Evolutionary conservation across 208 protist species (phyloP), one percentile per base, ranked within the genome.

Genomic region (Trypanosoma vivax): DNA sequence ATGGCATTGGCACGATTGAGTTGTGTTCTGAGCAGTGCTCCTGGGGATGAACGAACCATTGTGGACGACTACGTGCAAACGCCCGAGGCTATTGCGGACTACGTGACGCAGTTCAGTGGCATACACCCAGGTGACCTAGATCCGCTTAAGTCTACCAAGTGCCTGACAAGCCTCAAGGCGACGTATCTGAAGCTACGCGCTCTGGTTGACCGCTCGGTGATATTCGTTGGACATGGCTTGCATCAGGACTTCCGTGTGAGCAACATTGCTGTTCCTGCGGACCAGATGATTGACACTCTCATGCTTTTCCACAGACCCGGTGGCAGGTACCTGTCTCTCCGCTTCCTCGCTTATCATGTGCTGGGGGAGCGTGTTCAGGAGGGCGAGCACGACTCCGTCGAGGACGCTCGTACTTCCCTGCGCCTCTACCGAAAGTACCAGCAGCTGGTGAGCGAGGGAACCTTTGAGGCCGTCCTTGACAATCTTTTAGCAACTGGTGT

Each of bases 211-310:
- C 68, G 70, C 16, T 87, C 90, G 16, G 90, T 92, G 1, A 73
- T 83, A 25, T 98, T 98, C 70, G 90, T 98, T 18, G 96, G 96
- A 23, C 96, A 98, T 64, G 95, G 96, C 30, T 72, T 98, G 10
- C 60, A 82, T 30, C 92, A 98, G 56, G 96, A 98, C 72, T 98
- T 98, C 50, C 76, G 93, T 24, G 96, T 97, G 38, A 96, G 96
- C 73, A 98, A 97, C 64, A 96, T 98, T 24, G 76, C 79, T 25
- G 94, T 98, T 9, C 96, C 96, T 29, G 70, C 77, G 23, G 73
- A 91, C 33, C 96, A 98, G 61, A 97, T 98, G 73, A 96, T 98
- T 53, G 96, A 98, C 64, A 98, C 96, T 9, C 92, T 98, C 0
- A 82, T 97, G 59, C 65, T 98, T 6, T 98, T 92, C 73, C 83